Base-by-base conservation (phyloP, 768 basidiomycete genomes). In the Hygrophorus russula region DNA sequence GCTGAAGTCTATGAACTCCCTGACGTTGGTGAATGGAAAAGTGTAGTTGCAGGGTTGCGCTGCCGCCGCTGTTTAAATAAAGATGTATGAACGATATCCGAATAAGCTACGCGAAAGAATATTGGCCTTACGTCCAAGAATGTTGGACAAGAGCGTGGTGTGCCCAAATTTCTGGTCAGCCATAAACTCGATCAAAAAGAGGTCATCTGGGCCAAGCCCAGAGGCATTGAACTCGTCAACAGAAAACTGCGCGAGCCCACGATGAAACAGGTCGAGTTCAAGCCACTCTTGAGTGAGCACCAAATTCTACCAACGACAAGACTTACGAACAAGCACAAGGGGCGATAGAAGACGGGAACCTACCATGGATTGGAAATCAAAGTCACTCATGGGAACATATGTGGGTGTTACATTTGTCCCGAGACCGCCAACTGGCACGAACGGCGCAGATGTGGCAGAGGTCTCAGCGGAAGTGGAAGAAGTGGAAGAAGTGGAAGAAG, bases 151-250 rank as follows among this genome's bases (percentile, higher is more conserved):
- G 41, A 78, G 56, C 8, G 57, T 62, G 5, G 78, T 73, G 55
- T 85, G 81, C 0, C 78, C 78, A 24, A 74, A 64, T 58, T 82
- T 77, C 50, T 80, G 76, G 39, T 75, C 65, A 11, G 69, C 79
- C 76, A 80, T 80, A 58, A 68, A 78, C 52, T 76, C 59, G 42
- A 82, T 71, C 27, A 80, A 58, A 55, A 58, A 70, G 17, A 68
- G 65, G 48, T 80, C 76, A 17, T 72, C 73, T 4, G 69, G 68
- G 37, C 56, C 64, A 35, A 82, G 51, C 0, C 76, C 78, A 1
- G 67, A 72, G 4, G 56, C 71, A 18, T 70, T 68, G 54, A 80
- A 82, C 15, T 81, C 77, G 19, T 68, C 60, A 0, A 46, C 62
- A 2, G 70, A 69, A 63, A 85, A 82, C 34, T 54, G 51, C 11